A percentile compares a stretch with the other conserved stretches of the same genome.
Evolutionary conservation across 2,329 filamentous ascomycete species (phyloP).

Genomic region (Niveomyces coronatus): DNA sequence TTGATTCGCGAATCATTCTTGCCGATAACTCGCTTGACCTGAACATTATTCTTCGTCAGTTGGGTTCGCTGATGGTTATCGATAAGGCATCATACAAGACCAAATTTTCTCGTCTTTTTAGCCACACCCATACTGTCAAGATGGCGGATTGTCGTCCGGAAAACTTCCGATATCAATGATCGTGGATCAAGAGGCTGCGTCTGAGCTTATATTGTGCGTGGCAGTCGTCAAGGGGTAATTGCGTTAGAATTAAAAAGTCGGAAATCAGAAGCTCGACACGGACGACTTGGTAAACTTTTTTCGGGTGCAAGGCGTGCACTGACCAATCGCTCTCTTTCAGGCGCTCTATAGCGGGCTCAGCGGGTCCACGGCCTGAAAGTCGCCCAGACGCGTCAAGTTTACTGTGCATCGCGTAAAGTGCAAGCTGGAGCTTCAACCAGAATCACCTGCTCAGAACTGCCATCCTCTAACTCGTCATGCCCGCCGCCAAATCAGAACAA

Average conservation of each 20-base stretch:
- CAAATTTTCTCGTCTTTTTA: conserved; percentile 91
- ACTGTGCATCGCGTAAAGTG: conserved; percentile 29
- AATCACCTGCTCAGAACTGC: no score
- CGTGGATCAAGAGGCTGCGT: no score
- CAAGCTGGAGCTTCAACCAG: conserved; percentile 14
- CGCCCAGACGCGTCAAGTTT: conserved; percentile 30
- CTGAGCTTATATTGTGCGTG: no score
- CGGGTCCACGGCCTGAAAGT: no score
- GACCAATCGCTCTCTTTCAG: no score
- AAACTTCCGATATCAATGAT: no score
- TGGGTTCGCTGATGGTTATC: conserved; percentile 15
- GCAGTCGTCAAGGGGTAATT: no score
- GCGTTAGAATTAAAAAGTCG: no score
- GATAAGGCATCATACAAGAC: conserved; percentile 36
- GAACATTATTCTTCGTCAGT: conserved; percentile 6
- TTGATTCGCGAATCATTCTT: conserved; percentile 72
- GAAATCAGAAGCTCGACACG: no score
- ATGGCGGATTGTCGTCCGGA: background rate
- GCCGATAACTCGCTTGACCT: conserved; percentile 75
- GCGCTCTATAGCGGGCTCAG: no score
- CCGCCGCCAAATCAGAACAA: conserved; percentile 38
- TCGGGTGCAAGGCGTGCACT: conserved; percentile 20
- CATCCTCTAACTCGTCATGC: conserved; percentile 28
- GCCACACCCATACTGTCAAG: conserved; percentile 62
- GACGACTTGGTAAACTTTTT: conserved; percentile 20